Percentiles rank a stretch among this genome's conserved stretches.
Conservation (phyloP, 805 yeast species). For the Wickerhamiella domercqiae region DNA sequence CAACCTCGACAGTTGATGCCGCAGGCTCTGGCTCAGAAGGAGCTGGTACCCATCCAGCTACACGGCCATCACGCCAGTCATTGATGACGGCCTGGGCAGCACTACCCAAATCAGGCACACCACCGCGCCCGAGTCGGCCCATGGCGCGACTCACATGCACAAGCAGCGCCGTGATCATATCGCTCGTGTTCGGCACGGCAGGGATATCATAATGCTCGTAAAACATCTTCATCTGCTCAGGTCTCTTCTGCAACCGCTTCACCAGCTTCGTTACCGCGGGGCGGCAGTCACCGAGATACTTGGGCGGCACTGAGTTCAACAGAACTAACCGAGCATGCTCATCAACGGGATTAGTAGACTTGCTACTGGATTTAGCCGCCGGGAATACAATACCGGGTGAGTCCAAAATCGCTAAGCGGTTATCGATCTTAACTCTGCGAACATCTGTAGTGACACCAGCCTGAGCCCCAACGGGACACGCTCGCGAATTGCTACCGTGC, state of each 20-base stretch:
- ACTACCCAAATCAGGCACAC: constrained; percentile 74
- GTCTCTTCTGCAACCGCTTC: constrained; percentile 56
- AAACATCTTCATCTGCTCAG: constrained; percentile 51
- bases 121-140: constrained; percentile 87
- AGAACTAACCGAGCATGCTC: constrained; percentile 82
- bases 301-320: constrained; percentile 79
- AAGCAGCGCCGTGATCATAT: constrained; percentile 69
- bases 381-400: constrained; percentile 99
- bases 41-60: constrained; percentile 81
- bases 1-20: constrained; percentile 53
- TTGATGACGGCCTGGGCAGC: constrained; percentile 72
- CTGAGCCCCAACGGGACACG: constrained; percentile 94
- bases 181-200: constrained; percentile 46
- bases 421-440: constrained; percentile 85
- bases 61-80: constrained; percentile 96
- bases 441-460: constrained; percentile 93
- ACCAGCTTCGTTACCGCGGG: constrained; percentile 66
- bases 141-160: constrained; percentile 85
- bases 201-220: constrained; percentile 65
- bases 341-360: constrained; percentile 30
- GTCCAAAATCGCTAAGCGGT: constrained; percentile 74
- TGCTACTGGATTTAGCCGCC: constrained; percentile 24
- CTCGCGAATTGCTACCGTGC: constrained; percentile 44
- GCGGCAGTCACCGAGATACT: constrained; percentile 67
- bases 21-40: constrained; percentile 30